Evolutionary conservation across 495 filamentous ascomycete species (phyloP).

Genomic region (Neurospora sp.): DNA sequence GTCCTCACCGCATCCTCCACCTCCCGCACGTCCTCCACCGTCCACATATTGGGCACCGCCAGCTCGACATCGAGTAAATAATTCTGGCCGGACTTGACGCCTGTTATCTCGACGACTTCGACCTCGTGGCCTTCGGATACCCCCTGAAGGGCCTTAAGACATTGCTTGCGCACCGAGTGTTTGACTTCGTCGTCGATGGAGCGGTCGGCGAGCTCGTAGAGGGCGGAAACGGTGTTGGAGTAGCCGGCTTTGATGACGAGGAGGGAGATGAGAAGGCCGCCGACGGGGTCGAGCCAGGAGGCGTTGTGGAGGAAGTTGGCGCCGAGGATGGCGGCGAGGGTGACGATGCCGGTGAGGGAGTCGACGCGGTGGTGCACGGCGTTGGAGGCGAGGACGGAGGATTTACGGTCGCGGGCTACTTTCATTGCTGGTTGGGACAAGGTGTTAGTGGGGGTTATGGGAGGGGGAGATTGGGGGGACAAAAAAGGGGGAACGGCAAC

Average conservation of each 20-base stretch:
- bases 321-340: constrained; percentile 74
- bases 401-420: constrained; percentile 87
- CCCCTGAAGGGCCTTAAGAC: constrained; percentile 45
- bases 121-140: constrained; percentile 39
- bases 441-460: constrained; percentile 6
- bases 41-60: constrained; percentile 62
- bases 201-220: constrained; percentile 84
- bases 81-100: constrained; percentile 91
- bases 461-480: neutral
- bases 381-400: constrained; percentile 92
- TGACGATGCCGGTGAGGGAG: constrained; percentile 87
- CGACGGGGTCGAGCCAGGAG: constrained; percentile 90
- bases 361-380: constrained; percentile 94
- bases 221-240: constrained; percentile 69
- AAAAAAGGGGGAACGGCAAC: constrained; percentile 21
- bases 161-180: constrained; percentile 52
- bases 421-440: constrained; percentile 63
- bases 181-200: constrained; percentile 77
- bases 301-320: constrained; percentile 78
- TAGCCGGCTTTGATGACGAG: constrained; percentile 89
- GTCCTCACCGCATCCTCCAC: constrained; percentile 65
- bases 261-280: constrained; percentile 78
- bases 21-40: constrained; percentile 52
- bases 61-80: constrained; percentile 83
- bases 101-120: constrained; percentile 60